A percentile compares a stretch with the other conserved stretches of the same genome.
phyloP scores from a whole-genome alignment of 352 stramenopile species.

The Phytophthora lateralis region DNA sequence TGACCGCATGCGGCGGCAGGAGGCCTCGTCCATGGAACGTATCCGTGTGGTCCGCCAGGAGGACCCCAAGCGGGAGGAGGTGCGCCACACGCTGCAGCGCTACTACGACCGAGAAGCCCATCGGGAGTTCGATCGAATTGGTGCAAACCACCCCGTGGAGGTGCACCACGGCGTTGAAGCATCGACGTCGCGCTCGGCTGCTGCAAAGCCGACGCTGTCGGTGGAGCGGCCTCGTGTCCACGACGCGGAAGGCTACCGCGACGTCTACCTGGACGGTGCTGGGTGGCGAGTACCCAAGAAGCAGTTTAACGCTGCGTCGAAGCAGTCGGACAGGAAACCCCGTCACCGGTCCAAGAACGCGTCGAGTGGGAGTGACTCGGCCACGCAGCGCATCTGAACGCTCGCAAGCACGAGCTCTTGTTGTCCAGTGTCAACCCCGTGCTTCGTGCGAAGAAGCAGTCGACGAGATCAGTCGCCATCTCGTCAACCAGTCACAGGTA shows the following conservation, averaged over 20 bases:
- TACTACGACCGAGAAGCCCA: conserved; percentile 50
- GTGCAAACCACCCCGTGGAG: conserved; percentile 21
- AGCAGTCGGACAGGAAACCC: conserved; percentile 52
- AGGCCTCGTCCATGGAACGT: conserved; percentile 71
- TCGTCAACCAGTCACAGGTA: conserved; percentile 26
- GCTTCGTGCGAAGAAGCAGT: conserved; percentile 10
- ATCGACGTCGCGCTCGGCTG: conserved; percentile 16
- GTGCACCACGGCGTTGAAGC: conserved; percentile 13
- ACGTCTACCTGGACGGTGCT: conserved; percentile 44
- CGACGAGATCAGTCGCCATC: background rate
- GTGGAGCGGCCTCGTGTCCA: conserved; percentile 39
- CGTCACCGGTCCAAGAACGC: conserved; percentile 40
- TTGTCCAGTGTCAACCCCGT: conserved; percentile 7
- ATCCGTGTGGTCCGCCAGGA: conserved; percentile 64
- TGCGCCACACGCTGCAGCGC: conserved; percentile 53
- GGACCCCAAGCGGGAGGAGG: conserved; percentile 48
- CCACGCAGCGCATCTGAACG: conserved; percentile 33
- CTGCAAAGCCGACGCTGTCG: conserved; percentile 7
- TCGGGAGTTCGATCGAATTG: conserved; percentile 18
- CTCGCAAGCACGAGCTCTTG: background rate
- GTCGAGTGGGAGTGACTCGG: conserved; percentile 8
- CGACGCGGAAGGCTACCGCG: conserved; percentile 39
- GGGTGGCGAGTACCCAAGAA: conserved; percentile 40
- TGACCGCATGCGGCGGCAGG: conserved; percentile 67
- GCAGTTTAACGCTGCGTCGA: conserved; percentile 47